Evolutionary conservation across 805 yeast genomes (phyloP).

Genomic region (Ogataea wickerhamii): DNA sequence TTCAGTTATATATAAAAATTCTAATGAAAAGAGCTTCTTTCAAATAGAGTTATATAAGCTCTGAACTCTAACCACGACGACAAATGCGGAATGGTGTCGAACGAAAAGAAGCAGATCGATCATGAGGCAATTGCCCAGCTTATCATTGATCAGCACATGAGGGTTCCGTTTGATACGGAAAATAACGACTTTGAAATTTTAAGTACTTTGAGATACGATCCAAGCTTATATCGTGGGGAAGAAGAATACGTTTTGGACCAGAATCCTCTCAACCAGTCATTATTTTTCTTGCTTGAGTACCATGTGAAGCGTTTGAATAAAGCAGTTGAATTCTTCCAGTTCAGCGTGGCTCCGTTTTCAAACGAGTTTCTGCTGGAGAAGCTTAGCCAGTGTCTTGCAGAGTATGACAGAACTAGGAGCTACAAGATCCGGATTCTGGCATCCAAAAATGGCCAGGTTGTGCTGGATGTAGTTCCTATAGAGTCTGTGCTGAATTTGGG

Average conservation of each 20-base stretch:
- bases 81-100: neutral
- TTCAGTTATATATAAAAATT: no score
- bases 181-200: conserved; percentile 48
- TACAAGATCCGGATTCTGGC: conserved; percentile 49
- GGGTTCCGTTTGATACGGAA: conserved; percentile 15
- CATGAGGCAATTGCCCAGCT: conserved; percentile 7
- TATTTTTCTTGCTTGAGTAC: conserved; percentile 59
- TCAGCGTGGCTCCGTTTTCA: conserved; percentile 36
- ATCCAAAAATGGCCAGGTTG: conserved; percentile 19
- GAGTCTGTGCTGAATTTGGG: conserved; percentile 6
- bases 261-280: conserved; percentile 25
- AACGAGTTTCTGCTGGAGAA: conserved; percentile 39
- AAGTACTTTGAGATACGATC: conserved; percentile 76
- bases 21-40: no score
- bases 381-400: conserved; percentile 36
- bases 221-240: conserved; percentile 37
- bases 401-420: conserved; percentile 30
- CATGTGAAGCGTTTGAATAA: conserved; percentile 60
- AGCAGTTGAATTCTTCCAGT: conserved; percentile 51
- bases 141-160: conserved; percentile 9
- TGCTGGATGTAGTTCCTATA: conserved; percentile 34
- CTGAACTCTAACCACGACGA: no score
- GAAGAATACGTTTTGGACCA: conserved; percentile 18
- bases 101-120: neutral
- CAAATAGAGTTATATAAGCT: no score